These are phyloP conservation scores for Physaria fendleri DNA, from an alignment of 345 rosid genomes.

Conservation along the genomic window DNA sequence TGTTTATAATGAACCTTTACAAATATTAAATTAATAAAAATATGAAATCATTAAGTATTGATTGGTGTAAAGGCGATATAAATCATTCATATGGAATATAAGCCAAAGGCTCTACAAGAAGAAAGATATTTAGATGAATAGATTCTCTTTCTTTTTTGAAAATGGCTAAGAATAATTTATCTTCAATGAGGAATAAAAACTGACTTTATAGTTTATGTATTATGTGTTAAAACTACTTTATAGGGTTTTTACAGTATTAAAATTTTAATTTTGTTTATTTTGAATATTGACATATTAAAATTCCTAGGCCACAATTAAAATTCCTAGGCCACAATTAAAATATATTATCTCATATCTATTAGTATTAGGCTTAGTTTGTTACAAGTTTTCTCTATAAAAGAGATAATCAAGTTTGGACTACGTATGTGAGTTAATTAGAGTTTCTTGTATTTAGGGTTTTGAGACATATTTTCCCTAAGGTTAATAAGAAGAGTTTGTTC, in stretches of 20 bases:
- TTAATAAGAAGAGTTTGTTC: too few species aligned
- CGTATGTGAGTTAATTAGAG: too few species aligned
- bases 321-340: too few species aligned
- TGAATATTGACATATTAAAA: too few species aligned
- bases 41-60: slow-evolving; percentile 27
- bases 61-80: slow-evolving; percentile 22
- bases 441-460: too few species aligned
- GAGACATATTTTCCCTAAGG: too few species aligned
- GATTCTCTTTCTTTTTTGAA: slow-evolving; percentile 28
- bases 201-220: not conserved
- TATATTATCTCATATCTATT: too few species aligned
- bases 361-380: too few species aligned
- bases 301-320: too few species aligned
- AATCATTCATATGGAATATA: slow-evolving; percentile 22
- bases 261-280: too few species aligned
- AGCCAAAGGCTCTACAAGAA: slow-evolving; percentile 21
- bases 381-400: too few species aligned
- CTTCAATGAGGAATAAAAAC: slow-evolving; percentile 16
- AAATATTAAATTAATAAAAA: not conserved
- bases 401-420: too few species aligned
- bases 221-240: not conserved
- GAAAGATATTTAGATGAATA: slow-evolving; percentile 19
- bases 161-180: slow-evolving; percentile 23
- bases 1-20: slow-evolving; percentile 9
- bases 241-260: not conserved